These are phyloP conservation scores for Coprinopsis marcescibilis DNA, from an alignment of 768 basidiomycete species.

Conservation along the genomic window DNA sequence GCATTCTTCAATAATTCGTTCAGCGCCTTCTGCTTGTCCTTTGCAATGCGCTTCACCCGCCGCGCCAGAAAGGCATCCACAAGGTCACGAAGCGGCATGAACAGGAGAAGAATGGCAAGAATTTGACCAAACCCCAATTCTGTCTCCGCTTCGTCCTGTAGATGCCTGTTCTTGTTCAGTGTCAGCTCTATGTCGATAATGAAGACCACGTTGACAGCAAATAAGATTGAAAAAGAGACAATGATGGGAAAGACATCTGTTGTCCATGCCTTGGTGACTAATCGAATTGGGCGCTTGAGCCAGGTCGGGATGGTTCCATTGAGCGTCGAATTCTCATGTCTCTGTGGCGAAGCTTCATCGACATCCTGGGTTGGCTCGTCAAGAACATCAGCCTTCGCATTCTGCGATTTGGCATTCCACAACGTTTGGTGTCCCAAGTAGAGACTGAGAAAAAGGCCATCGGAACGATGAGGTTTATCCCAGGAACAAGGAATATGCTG, in stretches of 20 bases:
- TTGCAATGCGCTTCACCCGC: too few species aligned
- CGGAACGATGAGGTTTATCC: constrained; percentile 4
- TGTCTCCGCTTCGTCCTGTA: constrained; percentile 2
- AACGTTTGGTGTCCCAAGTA: too few species aligned
- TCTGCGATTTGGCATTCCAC: too few species aligned
- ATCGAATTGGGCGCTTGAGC: too few species aligned
- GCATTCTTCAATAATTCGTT: too few species aligned
- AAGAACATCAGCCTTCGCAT: too few species aligned
- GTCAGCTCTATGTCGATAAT: constrained; percentile 7
- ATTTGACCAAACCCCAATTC: constrained; percentile 10
- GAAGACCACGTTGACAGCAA: constrained; percentile 7
- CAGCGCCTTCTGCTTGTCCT: too few species aligned
- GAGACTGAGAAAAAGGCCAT: not conserved
- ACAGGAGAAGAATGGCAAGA: constrained; percentile 1
- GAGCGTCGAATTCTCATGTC: too few species aligned
- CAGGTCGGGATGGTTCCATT: too few species aligned
- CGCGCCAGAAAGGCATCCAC: constrained; percentile 1
- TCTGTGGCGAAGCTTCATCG: too few species aligned
- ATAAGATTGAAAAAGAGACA: not conserved
- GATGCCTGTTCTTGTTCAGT: not conserved
- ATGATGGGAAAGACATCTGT: not conserved
- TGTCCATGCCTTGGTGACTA: not conserved
- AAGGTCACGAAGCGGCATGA: constrained; percentile 10
- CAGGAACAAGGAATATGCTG: not conserved
- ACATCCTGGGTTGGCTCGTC: too few species aligned